Evolutionary conservation across 225 moss, liverwort and hornwort species (phyloP).

Genomic region (Sphagnum tenellum): DNA sequence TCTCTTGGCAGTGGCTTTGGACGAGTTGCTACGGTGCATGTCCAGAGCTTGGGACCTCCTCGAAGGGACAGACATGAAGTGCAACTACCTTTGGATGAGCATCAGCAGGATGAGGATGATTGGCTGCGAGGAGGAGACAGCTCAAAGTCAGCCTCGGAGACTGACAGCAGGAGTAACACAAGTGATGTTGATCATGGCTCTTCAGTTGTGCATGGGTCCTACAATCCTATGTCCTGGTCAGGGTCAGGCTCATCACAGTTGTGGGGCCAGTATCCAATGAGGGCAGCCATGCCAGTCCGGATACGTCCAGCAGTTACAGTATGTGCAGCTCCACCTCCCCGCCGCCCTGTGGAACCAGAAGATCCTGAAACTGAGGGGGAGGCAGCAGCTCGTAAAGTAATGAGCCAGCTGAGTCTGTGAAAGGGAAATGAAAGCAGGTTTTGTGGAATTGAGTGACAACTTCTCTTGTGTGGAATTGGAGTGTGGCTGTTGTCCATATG

Average conservation of each 20-base stretch:
- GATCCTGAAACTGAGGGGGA: constrained; percentile 53
- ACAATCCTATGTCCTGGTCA: constrained; percentile 61
- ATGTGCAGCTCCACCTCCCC: constrained; percentile 31
- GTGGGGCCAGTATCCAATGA: constrained; percentile 24
- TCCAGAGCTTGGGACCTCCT: constrained; percentile 23
- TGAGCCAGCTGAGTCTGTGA: constrained; percentile 97
- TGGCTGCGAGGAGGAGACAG: constrained; percentile 57
- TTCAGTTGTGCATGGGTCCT: constrained; percentile 41
- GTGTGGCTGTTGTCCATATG: constrained; percentile 71
- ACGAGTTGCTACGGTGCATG: constrained; percentile 22
- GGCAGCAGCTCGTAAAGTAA: constrained; percentile 88
- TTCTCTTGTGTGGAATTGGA: constrained; percentile 29
- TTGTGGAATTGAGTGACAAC: constrained; percentile 15
- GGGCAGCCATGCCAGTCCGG: constrained; percentile 49
- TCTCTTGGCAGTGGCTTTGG: constrained; percentile 24
- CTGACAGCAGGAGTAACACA: constrained; percentile 23
- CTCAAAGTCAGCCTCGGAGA: constrained; percentile 24
- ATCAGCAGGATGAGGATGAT: constrained; percentile 52
- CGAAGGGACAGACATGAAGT: constrained; percentile 52
- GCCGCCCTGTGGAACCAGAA: constrained; percentile 30
- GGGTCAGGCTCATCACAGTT: constrained; percentile 15
- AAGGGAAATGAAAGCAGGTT: constrained; percentile 1
- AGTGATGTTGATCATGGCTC: constrained; percentile 36
- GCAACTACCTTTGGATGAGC: constrained; percentile 33
- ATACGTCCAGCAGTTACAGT: constrained; percentile 47